Evolutionary conservation across 2,329 filamentous ascomycete species (phyloP).

Genomic region (Epichloe uncinata): DNA sequence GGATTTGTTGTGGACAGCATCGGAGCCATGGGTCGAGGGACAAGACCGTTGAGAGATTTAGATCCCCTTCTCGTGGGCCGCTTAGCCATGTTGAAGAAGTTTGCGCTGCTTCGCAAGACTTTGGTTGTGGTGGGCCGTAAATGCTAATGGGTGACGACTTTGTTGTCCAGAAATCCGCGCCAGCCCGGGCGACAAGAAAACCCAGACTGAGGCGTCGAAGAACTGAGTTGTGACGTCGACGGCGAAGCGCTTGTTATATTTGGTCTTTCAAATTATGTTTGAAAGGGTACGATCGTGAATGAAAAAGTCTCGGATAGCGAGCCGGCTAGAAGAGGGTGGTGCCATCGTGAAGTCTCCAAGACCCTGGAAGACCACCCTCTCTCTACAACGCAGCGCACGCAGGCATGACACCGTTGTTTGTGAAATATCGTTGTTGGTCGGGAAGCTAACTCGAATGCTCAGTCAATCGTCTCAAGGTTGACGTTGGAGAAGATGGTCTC

Average conservation of each 20-base stretch:
- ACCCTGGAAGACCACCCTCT: slow-evolving; percentile 30
- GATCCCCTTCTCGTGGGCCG: slow-evolving; percentile 11
- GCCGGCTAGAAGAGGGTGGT: slow-evolving; percentile 37
- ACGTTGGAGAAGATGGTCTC: neutral
- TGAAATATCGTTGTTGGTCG: slow-evolving; percentile 4
- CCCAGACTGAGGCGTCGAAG: neutral
- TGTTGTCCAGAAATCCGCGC: neutral
- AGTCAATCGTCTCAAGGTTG: neutral
- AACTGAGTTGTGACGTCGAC: neutral
- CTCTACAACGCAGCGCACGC: slow-evolving; percentile 38
- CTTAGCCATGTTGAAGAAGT: slow-evolving; percentile 12
- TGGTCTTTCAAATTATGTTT: neutral
- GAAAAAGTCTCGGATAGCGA: slow-evolving; percentile 10
- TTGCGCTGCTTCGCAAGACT: neutral
- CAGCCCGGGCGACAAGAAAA: neutral
- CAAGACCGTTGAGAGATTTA: slow-evolving; percentile 11
- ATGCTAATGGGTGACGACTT: slow-evolving; percentile 1
- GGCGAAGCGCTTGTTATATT: neutral
- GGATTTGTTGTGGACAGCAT: slow-evolving; percentile 19
- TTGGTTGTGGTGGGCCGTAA: neutral
- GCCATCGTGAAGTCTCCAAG: slow-evolving; percentile 36
- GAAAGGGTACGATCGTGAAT: neutral
- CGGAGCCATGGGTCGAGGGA: slow-evolving; percentile 17
- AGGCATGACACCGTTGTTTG: slow-evolving; percentile 10
- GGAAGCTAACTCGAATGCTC: neutral